A percentile compares a stretch with the other conserved stretches of the same genome.
These are phyloP conservation scores for Heteromeles arbutifolia DNA, from an alignment of 306 rosid genomes.

Conservation along the genomic window DNA sequence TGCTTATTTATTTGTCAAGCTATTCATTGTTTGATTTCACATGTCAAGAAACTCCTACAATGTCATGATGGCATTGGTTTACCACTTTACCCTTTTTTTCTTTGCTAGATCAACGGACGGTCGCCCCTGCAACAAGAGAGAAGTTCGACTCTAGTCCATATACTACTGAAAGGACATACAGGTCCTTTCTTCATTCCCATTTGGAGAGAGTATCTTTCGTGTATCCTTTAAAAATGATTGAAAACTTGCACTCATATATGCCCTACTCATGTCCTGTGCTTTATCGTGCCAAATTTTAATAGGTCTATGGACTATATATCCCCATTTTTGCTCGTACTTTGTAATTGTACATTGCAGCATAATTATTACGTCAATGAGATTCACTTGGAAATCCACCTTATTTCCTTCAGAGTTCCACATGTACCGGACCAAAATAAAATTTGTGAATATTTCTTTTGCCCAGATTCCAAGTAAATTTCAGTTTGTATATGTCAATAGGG, in stretches of 20 bases:
- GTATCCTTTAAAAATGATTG: background rate
- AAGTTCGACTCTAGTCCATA: background rate
- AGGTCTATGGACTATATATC: background rate
- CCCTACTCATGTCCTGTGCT: background rate
- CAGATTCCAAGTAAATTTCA: background rate
- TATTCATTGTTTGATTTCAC: background rate
- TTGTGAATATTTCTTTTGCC: background rate
- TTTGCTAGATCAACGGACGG: too few relatives aligned
- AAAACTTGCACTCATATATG: background rate
- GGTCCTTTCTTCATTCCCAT: background rate
- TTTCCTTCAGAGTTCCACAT: background rate
- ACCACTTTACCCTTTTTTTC: too few relatives aligned
- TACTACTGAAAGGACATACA: background rate
- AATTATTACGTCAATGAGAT: background rate
- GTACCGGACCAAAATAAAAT: background rate
- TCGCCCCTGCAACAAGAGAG: too few relatives aligned
- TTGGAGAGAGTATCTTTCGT: background rate
- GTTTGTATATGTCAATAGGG: too few relatives aligned
- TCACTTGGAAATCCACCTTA: background rate
- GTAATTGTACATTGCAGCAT: background rate
- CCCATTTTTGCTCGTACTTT: background rate
- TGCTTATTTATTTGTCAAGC: background rate
- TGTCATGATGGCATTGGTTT: too few relatives aligned
- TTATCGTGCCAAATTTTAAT: constrained; percentile 1
- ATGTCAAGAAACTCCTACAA: background rate